Evolutionary conservation across 768 basidiomycete genomes (phyloP).

Genomic region (Mycena floridula): DNA sequence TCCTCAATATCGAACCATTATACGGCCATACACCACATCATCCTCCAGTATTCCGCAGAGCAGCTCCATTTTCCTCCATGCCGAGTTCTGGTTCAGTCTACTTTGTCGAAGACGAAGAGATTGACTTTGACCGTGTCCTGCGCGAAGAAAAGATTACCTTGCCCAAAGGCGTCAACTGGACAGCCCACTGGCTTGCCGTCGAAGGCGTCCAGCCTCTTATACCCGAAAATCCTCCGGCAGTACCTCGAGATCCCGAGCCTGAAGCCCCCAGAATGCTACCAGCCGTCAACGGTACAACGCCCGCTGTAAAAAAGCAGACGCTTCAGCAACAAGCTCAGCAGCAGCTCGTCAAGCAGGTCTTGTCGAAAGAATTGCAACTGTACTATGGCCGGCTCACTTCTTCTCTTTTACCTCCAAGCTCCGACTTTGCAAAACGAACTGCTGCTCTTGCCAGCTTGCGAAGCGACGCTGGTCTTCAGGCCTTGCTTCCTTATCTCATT

Average conservation of each 20-base stretch:
- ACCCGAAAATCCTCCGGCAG: conserved; percentile 88
- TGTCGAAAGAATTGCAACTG: conserved; percentile 90
- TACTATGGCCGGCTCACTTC: conserved; percentile 91
- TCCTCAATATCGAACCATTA: conserved; percentile 93
- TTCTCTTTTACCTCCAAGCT: conserved; percentile 66
- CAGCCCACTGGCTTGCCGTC: conserved; percentile 96
- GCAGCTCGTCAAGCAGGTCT: conserved; percentile 83
- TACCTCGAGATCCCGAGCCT: conserved; percentile 47
- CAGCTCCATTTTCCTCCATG: conserved; percentile 45
- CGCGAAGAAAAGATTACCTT: conserved; percentile 80
- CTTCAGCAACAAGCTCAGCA: conserved; percentile 50
- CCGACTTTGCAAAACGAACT: conserved; percentile 66
- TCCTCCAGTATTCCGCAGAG: conserved; percentile 55
- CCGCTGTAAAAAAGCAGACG: conserved; percentile 21
- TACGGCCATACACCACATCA: conserved; percentile 77
- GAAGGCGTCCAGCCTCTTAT: conserved; percentile 98
- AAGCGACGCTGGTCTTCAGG: conserved; percentile 86
- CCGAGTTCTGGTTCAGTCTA: conserved; percentile 69
- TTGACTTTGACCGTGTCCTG: conserved; percentile 90
- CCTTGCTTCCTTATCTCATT: conserved; percentile 88
- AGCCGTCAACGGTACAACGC: conserved; percentile 14
- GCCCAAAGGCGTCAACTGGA: conserved; percentile 80
- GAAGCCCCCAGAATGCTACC: conserved; percentile 25
- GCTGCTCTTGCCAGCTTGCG: conserved; percentile 89
- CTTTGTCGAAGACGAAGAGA: conserved; percentile 94